phyloP scores from a whole-genome alignment of 345 rosid species.

The Cardamine occulta region DNA sequence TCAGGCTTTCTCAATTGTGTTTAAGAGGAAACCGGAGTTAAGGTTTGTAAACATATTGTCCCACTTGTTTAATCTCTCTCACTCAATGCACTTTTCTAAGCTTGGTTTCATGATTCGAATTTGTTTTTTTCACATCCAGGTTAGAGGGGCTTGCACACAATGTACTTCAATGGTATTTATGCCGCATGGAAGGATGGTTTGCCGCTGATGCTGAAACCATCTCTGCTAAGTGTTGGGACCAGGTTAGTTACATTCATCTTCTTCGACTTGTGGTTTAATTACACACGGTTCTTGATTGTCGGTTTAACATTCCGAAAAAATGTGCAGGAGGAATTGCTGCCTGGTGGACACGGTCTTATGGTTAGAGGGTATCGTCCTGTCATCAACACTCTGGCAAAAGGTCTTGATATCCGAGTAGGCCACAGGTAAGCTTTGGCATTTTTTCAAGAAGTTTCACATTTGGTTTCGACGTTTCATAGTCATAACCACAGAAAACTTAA shows the following conservation, averaged over 20 bases:
- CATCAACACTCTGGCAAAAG: conserved; percentile 91
- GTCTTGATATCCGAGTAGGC: conserved; percentile 80
- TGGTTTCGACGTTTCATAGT: not conserved
- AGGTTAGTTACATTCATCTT: conserved; percentile 46
- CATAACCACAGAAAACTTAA: no score
- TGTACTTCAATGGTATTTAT: conserved; percentile 95
- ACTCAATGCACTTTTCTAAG: not conserved
- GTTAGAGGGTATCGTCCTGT: conserved; percentile 97
- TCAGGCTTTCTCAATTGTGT: conserved; percentile 69
- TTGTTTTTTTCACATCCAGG: conserved; percentile 51
- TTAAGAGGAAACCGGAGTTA: conserved; percentile 76
- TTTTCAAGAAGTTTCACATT: not conserved
- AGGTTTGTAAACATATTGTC: conserved; percentile 53
- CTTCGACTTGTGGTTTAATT: not conserved
- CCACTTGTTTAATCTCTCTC: not conserved
- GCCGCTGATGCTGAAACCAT: conserved; percentile 98
- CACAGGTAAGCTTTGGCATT: conserved; percentile 59
- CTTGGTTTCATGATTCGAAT: conserved; percentile 33
- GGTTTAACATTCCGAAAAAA: conserved; percentile 2
- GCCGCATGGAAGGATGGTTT: conserved; percentile 99
- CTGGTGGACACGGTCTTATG: conserved; percentile 99
- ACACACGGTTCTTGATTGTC: not conserved
- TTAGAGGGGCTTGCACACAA: conserved; percentile 75
- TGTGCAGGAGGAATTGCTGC: conserved; percentile 81
- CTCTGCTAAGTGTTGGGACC: conserved; percentile 87